Evolutionary conservation across 257 asterid species (phyloP).

Genomic region (Galeopsis tetrahit): DNA sequence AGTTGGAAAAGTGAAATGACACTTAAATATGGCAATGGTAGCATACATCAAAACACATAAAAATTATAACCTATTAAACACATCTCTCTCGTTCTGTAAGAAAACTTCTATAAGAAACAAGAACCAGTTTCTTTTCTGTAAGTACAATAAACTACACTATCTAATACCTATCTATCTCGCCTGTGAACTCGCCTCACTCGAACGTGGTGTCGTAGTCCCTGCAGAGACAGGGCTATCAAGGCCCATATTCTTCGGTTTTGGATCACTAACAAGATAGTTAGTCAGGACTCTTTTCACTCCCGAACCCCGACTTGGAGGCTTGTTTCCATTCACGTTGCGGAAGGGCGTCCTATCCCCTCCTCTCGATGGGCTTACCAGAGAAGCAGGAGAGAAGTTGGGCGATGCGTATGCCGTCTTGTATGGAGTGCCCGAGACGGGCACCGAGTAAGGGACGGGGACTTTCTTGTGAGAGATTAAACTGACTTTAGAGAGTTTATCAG

Average conservation of each 20-base stretch:
- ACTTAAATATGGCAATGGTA: neutral
- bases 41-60: neutral
- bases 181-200: conserved; percentile 31
- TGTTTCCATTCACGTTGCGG: conserved; percentile 42
- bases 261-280: conserved; percentile 70
- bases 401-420: conserved; percentile 57
- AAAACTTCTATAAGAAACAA: neutral
- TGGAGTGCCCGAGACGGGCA: conserved; percentile 75
- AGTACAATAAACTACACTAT: too few species aligned
- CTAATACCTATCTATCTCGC: conserved; percentile 12
- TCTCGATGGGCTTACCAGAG: conserved; percentile 56
- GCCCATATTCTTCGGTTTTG: conserved; percentile 50
- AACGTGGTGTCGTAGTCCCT: conserved; percentile 25
- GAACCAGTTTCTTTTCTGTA: neutral
- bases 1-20: too few species aligned
- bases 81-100: neutral
- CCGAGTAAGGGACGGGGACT: conserved; percentile 50
- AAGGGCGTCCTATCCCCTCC: conserved; percentile 71
- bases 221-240: conserved; percentile 49
- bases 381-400: conserved; percentile 67
- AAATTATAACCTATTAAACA: neutral
- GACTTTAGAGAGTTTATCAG: conserved; percentile 50
- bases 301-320: conserved; percentile 66
- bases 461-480: conserved; percentile 54
- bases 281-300: conserved; percentile 78